Percentiles rank a stretch among this genome's conserved stretches.
Evolutionary conservation across 495 filamentous ascomycete genomes (phyloP).

Genomic region (Massariosphaeria phaeospora): DNA sequence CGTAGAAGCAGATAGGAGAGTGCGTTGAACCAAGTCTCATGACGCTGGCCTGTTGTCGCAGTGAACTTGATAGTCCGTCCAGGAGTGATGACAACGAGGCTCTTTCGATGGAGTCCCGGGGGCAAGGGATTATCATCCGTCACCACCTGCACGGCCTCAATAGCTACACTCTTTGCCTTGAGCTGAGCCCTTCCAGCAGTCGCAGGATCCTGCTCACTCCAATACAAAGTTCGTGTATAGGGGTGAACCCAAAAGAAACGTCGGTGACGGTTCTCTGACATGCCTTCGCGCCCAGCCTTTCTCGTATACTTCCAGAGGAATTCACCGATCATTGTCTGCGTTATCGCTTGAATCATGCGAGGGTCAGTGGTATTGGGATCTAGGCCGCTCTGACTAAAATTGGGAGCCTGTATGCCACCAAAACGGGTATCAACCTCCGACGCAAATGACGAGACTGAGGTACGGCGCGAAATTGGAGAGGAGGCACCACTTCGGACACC

Average conservation of each 20-base stretch:
- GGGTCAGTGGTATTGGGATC: constrained; percentile 68
- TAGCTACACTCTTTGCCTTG: constrained; percentile 89
- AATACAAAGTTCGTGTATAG: constrained; percentile 94
- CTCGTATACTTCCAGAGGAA: constrained; percentile 99
- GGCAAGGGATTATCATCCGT: constrained; percentile 94
- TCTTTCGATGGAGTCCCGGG: constrained; percentile 89
- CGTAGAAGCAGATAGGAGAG: constrained; percentile 86
- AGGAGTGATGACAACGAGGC: constrained; percentile 82
- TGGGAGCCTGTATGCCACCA: constrained; percentile 58
- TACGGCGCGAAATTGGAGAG: constrained; percentile 52
- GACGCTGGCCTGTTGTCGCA: constrained; percentile 83
- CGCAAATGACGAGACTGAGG: constrained; percentile 89
- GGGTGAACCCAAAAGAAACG: constrained; percentile 99
- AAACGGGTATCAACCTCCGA: constrained; percentile 91
- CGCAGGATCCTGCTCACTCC: constrained; percentile 87
- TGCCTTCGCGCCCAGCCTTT: constrained; percentile 75
- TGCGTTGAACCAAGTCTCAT: constrained; percentile 98
- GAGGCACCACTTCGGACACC: constrained; percentile 54
- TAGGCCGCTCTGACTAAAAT: constrained; percentile 56
- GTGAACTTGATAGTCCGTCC: constrained; percentile 87
- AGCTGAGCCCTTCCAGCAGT: constrained; percentile 69
- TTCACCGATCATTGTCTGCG: constrained; percentile 99
- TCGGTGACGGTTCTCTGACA: constrained; percentile 82
- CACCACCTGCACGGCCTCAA: constrained; percentile 90
- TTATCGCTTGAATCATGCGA: constrained; percentile 98